phyloP scores from a whole-genome alignment of 352 stramenopile genomes.

The Globisporangium cederbergense region DNA sequence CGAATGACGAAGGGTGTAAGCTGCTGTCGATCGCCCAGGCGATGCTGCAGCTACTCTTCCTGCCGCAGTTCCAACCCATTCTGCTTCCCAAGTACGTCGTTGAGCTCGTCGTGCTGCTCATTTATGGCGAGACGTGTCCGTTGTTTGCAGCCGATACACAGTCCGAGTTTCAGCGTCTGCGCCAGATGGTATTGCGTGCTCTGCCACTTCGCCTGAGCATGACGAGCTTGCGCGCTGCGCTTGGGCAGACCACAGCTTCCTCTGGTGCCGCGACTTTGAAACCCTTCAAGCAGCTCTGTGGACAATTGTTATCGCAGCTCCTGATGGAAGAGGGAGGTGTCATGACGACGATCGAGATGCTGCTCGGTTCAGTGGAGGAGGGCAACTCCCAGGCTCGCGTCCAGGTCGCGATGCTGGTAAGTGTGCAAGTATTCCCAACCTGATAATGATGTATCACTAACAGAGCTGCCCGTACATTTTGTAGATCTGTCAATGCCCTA shows the following conservation, averaged over 20 bases:
- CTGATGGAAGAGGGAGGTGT: slow-evolving; percentile 73
- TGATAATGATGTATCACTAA: neutral
- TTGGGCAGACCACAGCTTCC: slow-evolving; percentile 38
- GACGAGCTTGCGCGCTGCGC: slow-evolving; percentile 62
- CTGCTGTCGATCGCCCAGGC: slow-evolving; percentile 40
- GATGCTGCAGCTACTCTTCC: slow-evolving; percentile 55
- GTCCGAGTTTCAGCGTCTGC: slow-evolving; percentile 34
- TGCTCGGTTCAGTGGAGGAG: slow-evolving; percentile 70
- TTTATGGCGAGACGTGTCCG: slow-evolving; percentile 39
- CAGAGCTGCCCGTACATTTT: neutral
- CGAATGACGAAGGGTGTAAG: slow-evolving; percentile 21
- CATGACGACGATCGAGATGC: slow-evolving; percentile 77
- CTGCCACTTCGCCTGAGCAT: slow-evolving; percentile 72
- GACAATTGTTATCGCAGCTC: slow-evolving; percentile 49
- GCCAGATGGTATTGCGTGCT: slow-evolving; percentile 38
- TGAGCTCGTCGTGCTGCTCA: slow-evolving; percentile 65
- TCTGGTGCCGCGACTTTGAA: slow-evolving; percentile 16
- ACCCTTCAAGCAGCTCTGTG: slow-evolving; percentile 66
- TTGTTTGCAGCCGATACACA: slow-evolving; percentile 15
- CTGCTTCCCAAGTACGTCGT: slow-evolving; percentile 77
- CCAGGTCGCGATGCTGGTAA: slow-evolving; percentile 70
- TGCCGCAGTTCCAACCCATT: slow-evolving; percentile 77
- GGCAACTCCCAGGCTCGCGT: slow-evolving; percentile 84
- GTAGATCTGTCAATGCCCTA: slow-evolving; percentile 69
- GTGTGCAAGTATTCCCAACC: neutral